Base-by-base conservation (phyloP, 1,284 basidiomycete species). In the Leccinum cinnamomeum region DNA sequence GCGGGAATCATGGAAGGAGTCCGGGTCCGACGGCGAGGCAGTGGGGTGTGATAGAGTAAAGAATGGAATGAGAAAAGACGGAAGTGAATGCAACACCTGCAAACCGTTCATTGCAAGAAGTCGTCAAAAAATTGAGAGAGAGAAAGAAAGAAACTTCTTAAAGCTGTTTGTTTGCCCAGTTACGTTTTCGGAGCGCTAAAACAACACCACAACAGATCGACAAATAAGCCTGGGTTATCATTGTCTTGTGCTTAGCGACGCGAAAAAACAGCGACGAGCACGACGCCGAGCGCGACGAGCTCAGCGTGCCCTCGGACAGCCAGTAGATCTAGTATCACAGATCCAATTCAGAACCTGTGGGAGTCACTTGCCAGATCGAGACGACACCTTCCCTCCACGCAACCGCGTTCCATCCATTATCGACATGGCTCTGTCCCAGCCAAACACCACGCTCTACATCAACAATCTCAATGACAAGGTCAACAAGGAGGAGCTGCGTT, bases 391-490 rank as follows among this genome's bases (percentile, higher is more conserved):
- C 37, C 35, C 37, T 10, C 11, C 35, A 30, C 23, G 6, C 11
- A 16, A 23, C 25, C 7, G 33, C 51, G 18, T 18, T 44, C 46
- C 20, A 35, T 50, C 33, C 11, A 50, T 35, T 35, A 39, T 16
- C 37, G 16, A 48, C 73, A 82, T 84, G 81, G 78, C 82, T 62
- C 75, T 79, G 48, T 79, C 81, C 58, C 87, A 89, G 75, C 96
- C 94, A 33, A 95, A 91, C 74, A 85, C 89, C 55, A 94, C 96
- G 58, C 85, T 99, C 68, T 98, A 97, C 79, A 81, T 99, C 77
- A 94, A 95, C 73, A 97, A 97, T 75, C 86, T 99, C 71, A 94
- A 97, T 74, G 90, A 92, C 75, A 95, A 96, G 78, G 83, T 97
- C 69, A 95, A 95, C 79, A 99, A 97, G 78, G 88, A 92, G 37